phyloP scores from a whole-genome alignment of 2,329 filamentous ascomycete genomes.

The Ascosphaera aggregata region DNA sequence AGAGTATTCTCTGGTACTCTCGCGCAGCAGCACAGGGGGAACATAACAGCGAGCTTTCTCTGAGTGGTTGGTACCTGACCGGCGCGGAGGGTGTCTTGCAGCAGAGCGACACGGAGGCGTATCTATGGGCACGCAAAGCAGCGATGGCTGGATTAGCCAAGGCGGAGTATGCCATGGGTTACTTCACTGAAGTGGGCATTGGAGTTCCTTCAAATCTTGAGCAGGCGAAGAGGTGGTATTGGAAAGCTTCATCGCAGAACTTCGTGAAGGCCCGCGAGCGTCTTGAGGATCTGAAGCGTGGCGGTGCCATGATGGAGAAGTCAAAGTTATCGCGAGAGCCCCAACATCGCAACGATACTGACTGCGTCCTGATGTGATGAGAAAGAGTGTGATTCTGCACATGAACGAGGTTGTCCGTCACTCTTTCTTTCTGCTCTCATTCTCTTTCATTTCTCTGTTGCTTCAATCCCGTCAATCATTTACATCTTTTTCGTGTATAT shows the following conservation, averaged over 20 bases:
- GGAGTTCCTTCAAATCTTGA: conserved; percentile 62
- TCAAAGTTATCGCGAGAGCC: conserved; percentile 62
- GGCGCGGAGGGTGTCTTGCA: conserved; percentile 79
- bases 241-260: conserved; percentile 81
- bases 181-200: conserved; percentile 94
- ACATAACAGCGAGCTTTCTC: conserved; percentile 78
- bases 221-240: conserved; percentile 75
- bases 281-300: conserved; percentile 72
- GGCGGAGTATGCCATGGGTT: conserved; percentile 89
- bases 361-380: conserved; percentile 68
- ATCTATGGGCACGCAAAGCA: conserved; percentile 70
- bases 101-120: conserved; percentile 90
- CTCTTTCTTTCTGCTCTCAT: conserved; percentile 1
- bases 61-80: conserved; percentile 97
- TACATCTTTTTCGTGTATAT: too few relatives aligned
- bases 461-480: background rate
- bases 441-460: conserved; percentile 1
- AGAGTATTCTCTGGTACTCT: conserved; percentile 89
- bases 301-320: conserved; percentile 48
- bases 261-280: conserved; percentile 84
- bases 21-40: conserved; percentile 82
- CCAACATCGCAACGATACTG: conserved; percentile 66
- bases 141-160: conserved; percentile 62
- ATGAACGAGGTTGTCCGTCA: background rate
- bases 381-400: background rate